Conservation (phyloP, 371 early-diverging fungal species). For the Mortierella sp. region DNA sequence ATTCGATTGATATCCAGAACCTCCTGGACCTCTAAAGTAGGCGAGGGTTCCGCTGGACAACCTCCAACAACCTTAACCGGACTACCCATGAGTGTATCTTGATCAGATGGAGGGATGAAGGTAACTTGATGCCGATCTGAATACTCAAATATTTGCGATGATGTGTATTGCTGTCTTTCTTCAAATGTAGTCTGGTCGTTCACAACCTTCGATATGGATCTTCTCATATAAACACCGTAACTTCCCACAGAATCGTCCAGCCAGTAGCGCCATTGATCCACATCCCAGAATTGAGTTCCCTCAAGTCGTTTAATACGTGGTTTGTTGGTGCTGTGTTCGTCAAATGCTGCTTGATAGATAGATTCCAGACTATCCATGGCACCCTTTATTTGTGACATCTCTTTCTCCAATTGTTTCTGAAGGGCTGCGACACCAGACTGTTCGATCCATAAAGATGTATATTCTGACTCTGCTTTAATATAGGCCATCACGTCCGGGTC, state of each 20-base stretch:
- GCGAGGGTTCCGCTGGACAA: not conserved
- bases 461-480: slow-evolving; percentile 58
- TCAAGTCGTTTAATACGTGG: slow-evolving; percentile 17
- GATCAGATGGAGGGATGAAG: not conserved
- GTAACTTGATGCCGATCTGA: not conserved
- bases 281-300: slow-evolving; percentile 41
- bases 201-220: slow-evolving; percentile 10
- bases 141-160: not conserved
- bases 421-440: slow-evolving; percentile 24
- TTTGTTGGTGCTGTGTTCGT: not conserved
- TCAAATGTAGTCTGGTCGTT: not conserved
- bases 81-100: not conserved
- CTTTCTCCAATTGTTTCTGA: slow-evolving; percentile 31
- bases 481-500: slow-evolving; percentile 59
- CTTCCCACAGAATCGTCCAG: slow-evolving; percentile 23
- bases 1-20: slow-evolving; percentile 38
- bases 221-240: slow-evolving; percentile 36
- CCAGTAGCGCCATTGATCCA: slow-evolving; percentile 54
- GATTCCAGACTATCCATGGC: slow-evolving; percentile 7
- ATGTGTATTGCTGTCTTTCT: not conserved
- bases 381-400: slow-evolving; percentile 20
- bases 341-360: too few relatives aligned
- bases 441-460: slow-evolving; percentile 40
- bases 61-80: slow-evolving; percentile 4
- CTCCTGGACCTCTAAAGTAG: slow-evolving; percentile 4